These are phyloP conservation scores for Aureobasidium sp. DNA, from an alignment of 2,329 filamentous ascomycete species.

Conservation along the genomic window DNA sequence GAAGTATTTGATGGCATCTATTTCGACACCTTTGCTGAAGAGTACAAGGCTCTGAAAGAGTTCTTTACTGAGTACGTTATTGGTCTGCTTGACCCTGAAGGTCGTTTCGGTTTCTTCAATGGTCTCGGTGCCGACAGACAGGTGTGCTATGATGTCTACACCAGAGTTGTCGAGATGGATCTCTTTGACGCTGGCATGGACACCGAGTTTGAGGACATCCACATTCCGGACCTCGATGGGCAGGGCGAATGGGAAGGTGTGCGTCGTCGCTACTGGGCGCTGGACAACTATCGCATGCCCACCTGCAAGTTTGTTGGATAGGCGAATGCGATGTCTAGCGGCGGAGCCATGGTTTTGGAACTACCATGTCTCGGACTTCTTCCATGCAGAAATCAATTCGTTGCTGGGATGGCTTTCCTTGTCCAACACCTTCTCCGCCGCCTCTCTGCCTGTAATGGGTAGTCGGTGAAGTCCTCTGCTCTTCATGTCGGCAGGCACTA, in stretches of 20 bases:
- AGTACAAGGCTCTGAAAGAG: constrained; percentile 73
- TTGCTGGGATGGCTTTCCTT: constrained; percentile 36
- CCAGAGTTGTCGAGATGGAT: constrained; percentile 85
- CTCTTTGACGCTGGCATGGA: constrained; percentile 83
- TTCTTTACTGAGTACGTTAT: constrained; percentile 89
- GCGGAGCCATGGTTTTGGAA: constrained; percentile 35
- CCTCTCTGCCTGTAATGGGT: constrained; percentile 35
- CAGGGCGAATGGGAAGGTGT: constrained; percentile 83
- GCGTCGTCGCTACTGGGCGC: constrained; percentile 79
- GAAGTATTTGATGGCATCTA: constrained; percentile 57
- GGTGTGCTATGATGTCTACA: constrained; percentile 95
- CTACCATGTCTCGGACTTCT: no score
- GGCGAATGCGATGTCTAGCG: constrained; percentile 21
- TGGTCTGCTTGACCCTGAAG: constrained; percentile 59
- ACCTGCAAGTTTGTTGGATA: constrained; percentile 60
- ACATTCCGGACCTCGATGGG: constrained; percentile 64
- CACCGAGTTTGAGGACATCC: constrained; percentile 73
- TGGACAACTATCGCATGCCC: constrained; percentile 70
- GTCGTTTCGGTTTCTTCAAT: constrained; percentile 58
- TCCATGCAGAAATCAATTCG: constrained; percentile 25
- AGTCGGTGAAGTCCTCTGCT: constrained; percentile 36
- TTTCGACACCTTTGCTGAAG: constrained; percentile 96
- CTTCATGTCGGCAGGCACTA: constrained; percentile 40
- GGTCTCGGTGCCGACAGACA: constrained; percentile 84
- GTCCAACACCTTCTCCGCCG: constrained; percentile 37